Base-by-base conservation (phyloP, 257 asterid species). In the Petrea volubilis region DNA sequence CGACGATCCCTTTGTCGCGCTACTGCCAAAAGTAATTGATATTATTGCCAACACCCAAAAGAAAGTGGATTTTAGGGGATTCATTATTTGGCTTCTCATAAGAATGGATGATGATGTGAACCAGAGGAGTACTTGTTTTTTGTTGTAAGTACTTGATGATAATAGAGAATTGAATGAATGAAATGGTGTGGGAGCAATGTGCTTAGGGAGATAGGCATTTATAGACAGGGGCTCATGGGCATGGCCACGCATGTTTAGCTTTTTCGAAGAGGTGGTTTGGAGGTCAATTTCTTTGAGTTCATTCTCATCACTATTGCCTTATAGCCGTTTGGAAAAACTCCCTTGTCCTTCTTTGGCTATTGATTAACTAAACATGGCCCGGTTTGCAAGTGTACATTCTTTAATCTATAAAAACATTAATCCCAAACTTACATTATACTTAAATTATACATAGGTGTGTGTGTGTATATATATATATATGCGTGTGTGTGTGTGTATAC, bases 131-230 rank as follows among this genome's bases (percentile, higher is more conserved):
- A 43, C 17, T 46, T 15, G 6, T 47, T 47, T 13, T 4, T 44
- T 10, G 1, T 14, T 14, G 6, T 67, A 10, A 3, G 51, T 38
- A 38, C 34, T 27, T 60, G 69, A 46, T 36, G 36, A 64, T 64
- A 11, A 4, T 53, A 38, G 49, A 49, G 5, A 38, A 27, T 56
- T n/a, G n/a, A n/a, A n/a, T n/a, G n/a, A n/a, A n/a, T n/a, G n/a
- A n/a, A n/a, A n/a, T n/a, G n/a, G 67, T 55, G 13, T 60, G 71
- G 6, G 55, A 64, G n/a, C 33, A 27, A 6, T 56, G 36, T 63
- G 78, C 46, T 40, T 25, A 55, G 75, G 66, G 3, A 66, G 68
- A 50, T 50, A 44, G 75, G 79, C n/a, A 60, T 75, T 60, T 77
- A 74, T 77, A 77, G 74, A 71, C 56, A 51, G 60, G 41, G 44